Evolutionary conservation across 108 stramenopile species (phyloP), one percentile per base, ranked within the genome.

Genomic region (Fistulifera solaris): DNA sequence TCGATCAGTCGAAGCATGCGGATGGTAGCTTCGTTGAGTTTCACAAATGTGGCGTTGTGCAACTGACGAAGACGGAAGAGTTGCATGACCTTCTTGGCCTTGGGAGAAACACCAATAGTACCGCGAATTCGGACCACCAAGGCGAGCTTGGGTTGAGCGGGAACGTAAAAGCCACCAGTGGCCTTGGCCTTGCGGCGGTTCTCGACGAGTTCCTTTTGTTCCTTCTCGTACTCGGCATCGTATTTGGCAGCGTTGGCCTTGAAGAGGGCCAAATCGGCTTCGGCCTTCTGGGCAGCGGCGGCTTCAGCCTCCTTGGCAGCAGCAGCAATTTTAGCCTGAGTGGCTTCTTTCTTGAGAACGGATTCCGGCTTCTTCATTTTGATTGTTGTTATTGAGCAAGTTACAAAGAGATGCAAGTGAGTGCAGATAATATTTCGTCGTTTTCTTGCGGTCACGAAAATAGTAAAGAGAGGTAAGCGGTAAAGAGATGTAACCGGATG

Each of bases 71-170:
- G 89, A 62, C 99, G 95, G 76, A 99, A 95, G 27, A 99, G 87
- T 66, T 96, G 99, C 77, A 99, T 83, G 62, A 99, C 94, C 89
- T 97, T 98, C 90, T 94, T 94, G 72, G 90, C 92, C 94, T 99
- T 99, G 74, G 98, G 98, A 45, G 93, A 93, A 24, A 98, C 96
- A 54, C 98, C 98, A 60, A 98, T 96, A 83, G 92, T 98, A 96
- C 98, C 98, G 43, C 97, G 89, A 65, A 99, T 95, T 69, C 99
- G 96, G 66, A 98, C 77, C 31, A 99, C 94, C 47, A 98, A 62
- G 43, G 83, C 94, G 27, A 99, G 59, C 85, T 97, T 98, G 63
- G 96, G 94, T 75, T 95, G 81, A 22, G 95, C 81, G 27, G 96
- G 94, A 48, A 99, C 97, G 69, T 76, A 98, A 76, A 98, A 94